Base-by-base conservation (phyloP, 345 rosid genomes). In the Salix arbutifolia region DNA sequence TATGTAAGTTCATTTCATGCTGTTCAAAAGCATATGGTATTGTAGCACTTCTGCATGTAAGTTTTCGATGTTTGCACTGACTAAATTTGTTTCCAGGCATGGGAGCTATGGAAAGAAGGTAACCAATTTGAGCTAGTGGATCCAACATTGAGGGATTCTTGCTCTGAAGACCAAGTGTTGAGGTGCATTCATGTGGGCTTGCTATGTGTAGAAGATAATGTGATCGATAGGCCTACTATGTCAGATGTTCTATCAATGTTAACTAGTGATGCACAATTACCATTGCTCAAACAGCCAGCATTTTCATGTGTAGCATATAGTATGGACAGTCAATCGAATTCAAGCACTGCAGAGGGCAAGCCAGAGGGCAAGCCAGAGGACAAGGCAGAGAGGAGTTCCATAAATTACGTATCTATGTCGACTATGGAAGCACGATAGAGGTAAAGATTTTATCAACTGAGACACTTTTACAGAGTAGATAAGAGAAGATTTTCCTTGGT, bases 31-130 rank as follows among this genome's bases (percentile, higher is more conserved):
- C 13, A 10, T 40, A 40, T 40, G 44, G 13, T 10, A 40, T 40
- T 40, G 12, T 40, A 40, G 44, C 12, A 40, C 13, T 40, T 40
- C 44, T 40, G 44, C 44, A 40, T 10, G 14, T 0, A 40, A 40
- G 44, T 12, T 40, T 40, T 40, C 13, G 12, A 40, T 0, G 44
- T 9, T 19, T 26, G 21, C 16, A 71, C 4, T 16, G 21, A 30
- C 28, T 3, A 48, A 17, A 42, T 52, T 56, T 70, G 38, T 37
- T 6, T 40, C 53, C n/a, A 80, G 80, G 83, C 77, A 26, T 72
- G 77, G 83, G 66, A 76, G 40, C 40, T 44, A 46, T 80, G 79
- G 83, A 58, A 71, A 58, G 77, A 40, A 25, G 73, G 65, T 33
- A 25, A 7, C 8, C 35, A 40, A 8, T 6, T 76, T 21, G 62